A percentile compares a stretch with the other conserved stretches of the same genome.
phyloP scores from a whole-genome alignment of 2,329 filamentous ascomycete species.

The Fusarium palustre region DNA sequence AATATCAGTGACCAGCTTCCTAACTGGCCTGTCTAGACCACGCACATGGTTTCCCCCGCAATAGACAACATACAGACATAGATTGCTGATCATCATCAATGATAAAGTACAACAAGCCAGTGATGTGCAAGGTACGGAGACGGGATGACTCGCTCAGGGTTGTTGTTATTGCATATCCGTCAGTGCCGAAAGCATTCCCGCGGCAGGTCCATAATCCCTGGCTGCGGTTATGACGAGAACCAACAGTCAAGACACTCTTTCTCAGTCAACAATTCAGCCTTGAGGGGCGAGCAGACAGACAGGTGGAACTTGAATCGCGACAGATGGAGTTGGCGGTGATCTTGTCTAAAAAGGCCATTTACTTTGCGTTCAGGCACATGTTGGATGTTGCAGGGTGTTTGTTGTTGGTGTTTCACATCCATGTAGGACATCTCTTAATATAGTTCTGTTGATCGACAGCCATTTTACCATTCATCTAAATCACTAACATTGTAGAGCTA shows the following conservation, averaged over 20 bases:
- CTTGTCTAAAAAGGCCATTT: slow-evolving; percentile 12
- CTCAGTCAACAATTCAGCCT: slow-evolving; percentile 27
- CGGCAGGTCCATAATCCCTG: slow-evolving; percentile 7
- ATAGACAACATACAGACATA: background rate
- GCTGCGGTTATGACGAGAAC: slow-evolving; percentile 31
- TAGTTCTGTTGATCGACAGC: slow-evolving; percentile 7
- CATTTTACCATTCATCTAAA: slow-evolving; percentile 2
- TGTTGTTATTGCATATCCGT: background rate
- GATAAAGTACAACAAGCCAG: background rate
- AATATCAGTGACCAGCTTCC: slow-evolving; percentile 9
- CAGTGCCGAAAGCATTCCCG: slow-evolving; percentile 12
- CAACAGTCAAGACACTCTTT: slow-evolving; percentile 12
- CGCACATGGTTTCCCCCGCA: slow-evolving; percentile 20
- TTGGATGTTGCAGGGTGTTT: slow-evolving; percentile 13
- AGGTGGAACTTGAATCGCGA: slow-evolving; percentile 25
- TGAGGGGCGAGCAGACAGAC: slow-evolving; percentile 24
- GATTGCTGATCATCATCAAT: slow-evolving; percentile 15
- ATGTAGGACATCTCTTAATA: background rate
- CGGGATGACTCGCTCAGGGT: slow-evolving; percentile 26
- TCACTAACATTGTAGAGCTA: background rate
- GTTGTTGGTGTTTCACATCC: slow-evolving; percentile 19
- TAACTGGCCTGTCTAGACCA: slow-evolving; percentile 5
- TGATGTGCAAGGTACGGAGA: background rate
- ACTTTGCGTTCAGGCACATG: background rate
- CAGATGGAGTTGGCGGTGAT: slow-evolving; percentile 24